Conservation (phyloP, 352 stramenopile genomes). For the Globisporangium rhizosaccharum region DNA sequence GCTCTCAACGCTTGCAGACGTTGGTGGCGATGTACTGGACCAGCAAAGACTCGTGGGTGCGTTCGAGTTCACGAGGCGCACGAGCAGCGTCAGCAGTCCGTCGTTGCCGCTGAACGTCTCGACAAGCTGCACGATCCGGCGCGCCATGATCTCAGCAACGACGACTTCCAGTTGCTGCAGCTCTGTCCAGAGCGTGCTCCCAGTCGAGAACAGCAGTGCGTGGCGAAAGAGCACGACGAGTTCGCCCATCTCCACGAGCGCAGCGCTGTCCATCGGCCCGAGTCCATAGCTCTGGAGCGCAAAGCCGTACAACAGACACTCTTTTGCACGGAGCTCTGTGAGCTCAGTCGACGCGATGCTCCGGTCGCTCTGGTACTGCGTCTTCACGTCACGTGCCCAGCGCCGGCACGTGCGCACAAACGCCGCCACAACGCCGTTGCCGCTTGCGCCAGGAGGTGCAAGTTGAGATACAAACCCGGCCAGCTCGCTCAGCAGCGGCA, state of each 20-base stretch:
- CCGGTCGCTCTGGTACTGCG: conserved; percentile 5
- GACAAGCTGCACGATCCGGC: conserved; percentile 12
- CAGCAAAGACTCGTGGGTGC: conserved; percentile 19
- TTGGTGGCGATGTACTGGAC: conserved; percentile 8
- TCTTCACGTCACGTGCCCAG: conserved; percentile 5
- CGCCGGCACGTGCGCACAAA: conserved; percentile 10
- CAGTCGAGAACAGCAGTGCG: conserved; percentile 11
- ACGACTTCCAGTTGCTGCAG: conserved; percentile 5
- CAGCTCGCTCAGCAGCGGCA: conserved; percentile 8
- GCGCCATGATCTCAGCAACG: conserved; percentile 33
- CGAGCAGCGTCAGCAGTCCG: conserved; percentile 15
- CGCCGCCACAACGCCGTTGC: background rate
- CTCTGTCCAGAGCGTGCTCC: background rate
- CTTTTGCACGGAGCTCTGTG: conserved; percentile 15
- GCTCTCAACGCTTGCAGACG: conserved; percentile 7
- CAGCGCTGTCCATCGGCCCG: background rate
- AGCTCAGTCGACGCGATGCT: conserved; percentile 6
- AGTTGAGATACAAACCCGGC: conserved; percentile 6
- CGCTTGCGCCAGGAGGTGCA: background rate
- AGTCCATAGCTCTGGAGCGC: conserved; percentile 27
- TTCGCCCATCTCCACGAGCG: conserved; percentile 29
- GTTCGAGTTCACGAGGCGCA: conserved; percentile 21
- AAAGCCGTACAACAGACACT: conserved; percentile 40
- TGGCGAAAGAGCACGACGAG: conserved; percentile 42
- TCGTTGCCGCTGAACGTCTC: no score